Evolutionary conservation across 257 asterid genomes (phyloP), one percentile per base, ranked within the genome.

Genomic region (Przewalskia tangutica): DNA sequence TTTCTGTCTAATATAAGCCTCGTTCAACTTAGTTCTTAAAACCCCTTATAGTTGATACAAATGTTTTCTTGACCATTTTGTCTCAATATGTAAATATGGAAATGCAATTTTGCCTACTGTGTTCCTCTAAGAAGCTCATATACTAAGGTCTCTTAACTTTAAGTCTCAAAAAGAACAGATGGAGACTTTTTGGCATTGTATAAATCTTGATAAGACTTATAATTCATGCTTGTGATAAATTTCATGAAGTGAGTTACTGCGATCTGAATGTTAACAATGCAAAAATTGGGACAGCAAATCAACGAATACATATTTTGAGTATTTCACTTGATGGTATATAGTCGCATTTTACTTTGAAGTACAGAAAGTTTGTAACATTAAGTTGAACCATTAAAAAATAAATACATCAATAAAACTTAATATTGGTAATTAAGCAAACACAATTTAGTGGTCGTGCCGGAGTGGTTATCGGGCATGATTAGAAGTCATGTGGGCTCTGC

Each of bases 381-480:
- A 48, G 53, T 2, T 7, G 0, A 48, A 0, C 12, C 50, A 34
- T 42, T 8, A 67, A 0, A 1, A 14, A 65, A 36, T 36, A 14
- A 36, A 38, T 66, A 36, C 8, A 59, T 18, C 2, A 23, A 23
- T 3, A 67, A 38, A 2, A 38, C 0, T 3, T 2, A 38, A 38
- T 5, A 7, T 7, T 1, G 0, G 32, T 27, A 27, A 18, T n/a
- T 3, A 58, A 58, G 12, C 5, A 58, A 2, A 0, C 0, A 0
- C 0, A 1, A 50, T 0, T 0, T 1, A 0, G 97, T 95, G 97
- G 99, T 91, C 98, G 97, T 95, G 98, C 97, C 97, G 98, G 98
- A 94, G 97, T 95, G 98, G 99, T 94, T 94, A 92, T 95, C 97
- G 97, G 98, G 99, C 99, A 95, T 94, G 98, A 95, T 97, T 95